Evolutionary conservation across 768 basidiomycete species (phyloP).

Genomic region (Grammothele lineata): DNA sequence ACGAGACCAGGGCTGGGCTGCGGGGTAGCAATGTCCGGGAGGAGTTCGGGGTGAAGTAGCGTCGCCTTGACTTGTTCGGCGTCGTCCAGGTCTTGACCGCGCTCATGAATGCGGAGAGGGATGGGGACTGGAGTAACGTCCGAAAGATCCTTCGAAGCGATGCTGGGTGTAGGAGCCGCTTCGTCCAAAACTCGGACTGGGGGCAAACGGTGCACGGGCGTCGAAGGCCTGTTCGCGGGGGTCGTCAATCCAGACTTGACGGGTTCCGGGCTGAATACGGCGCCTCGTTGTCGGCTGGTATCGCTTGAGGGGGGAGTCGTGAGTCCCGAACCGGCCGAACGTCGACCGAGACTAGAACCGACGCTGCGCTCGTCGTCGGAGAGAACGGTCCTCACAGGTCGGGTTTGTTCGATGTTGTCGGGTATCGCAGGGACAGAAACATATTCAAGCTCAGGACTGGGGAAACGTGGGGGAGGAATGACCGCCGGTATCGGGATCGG

Average conservation of each 20-base stretch:
- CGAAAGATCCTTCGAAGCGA: slow-evolving; percentile 10
- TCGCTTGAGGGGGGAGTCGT: slow-evolving; percentile 18
- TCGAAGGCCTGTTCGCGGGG: slow-evolving; percentile 6
- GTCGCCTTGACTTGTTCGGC: slow-evolving; percentile 7
- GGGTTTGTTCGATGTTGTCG: slow-evolving; percentile 9
- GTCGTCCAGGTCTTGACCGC: slow-evolving; percentile 4
- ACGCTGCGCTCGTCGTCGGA: slow-evolving; percentile 15
- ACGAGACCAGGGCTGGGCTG: slow-evolving; percentile 15
- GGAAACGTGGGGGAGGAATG: background rate
- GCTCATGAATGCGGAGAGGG: slow-evolving; percentile 12
- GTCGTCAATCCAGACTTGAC: slow-evolving; percentile 15
- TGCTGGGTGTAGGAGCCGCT: slow-evolving; percentile 1
- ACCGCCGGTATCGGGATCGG: background rate
- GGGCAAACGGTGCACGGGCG: slow-evolving; percentile 11
- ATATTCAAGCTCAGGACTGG: slow-evolving; percentile 25
- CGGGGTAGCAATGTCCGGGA: slow-evolving; percentile 9
- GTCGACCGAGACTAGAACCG: slow-evolving; percentile 3
- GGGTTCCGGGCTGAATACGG: slow-evolving; percentile 11
- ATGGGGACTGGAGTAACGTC: slow-evolving; percentile 16
- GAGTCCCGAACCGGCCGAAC: slow-evolving; percentile 20
- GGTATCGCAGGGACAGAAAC: slow-evolving; percentile 20
- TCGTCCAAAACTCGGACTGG: slow-evolving; percentile 18
- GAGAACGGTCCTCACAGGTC: slow-evolving; percentile 1
- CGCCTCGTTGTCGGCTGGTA: slow-evolving; percentile 10
- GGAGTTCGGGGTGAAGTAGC: slow-evolving; percentile 14